These are phyloP conservation scores for Aspergillus uvarum DNA, from an alignment of 2,329 filamentous ascomycete species.

Conservation along the genomic window DNA sequence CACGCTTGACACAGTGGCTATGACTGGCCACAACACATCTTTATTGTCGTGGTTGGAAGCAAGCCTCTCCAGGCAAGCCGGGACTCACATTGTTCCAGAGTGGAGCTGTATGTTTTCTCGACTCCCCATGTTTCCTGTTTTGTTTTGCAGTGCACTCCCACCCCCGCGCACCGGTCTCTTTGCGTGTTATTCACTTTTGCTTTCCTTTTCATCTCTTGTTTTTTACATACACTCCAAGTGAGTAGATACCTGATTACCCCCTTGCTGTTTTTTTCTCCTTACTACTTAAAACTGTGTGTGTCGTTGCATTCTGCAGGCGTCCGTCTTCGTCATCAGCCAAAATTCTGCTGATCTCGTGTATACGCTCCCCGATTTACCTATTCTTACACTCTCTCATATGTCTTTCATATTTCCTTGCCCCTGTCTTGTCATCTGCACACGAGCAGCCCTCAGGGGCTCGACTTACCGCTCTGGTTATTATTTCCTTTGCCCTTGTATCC, in stretches of 20 bases:
- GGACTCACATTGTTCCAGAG: background rate
- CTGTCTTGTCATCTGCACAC: conserved; percentile 5
- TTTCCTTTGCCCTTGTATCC: conserved; percentile 16
- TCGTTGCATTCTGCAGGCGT: conserved; percentile 42
- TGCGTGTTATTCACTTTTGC: background rate
- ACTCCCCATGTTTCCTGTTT: background rate
- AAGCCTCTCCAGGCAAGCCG: background rate
- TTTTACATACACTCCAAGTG: conserved; percentile 27
- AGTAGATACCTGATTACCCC: conserved; percentile 25
- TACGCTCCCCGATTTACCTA: conserved; percentile 26
- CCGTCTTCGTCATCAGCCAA: conserved; percentile 34
- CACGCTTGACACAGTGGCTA: conserved; percentile 4
- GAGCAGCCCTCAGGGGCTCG: conserved; percentile 17
- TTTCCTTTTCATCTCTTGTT: conserved; percentile 6
- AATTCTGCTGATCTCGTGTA: conserved; percentile 33
- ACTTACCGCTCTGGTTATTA: conserved; percentile 16
- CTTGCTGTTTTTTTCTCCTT: conserved; percentile 22
- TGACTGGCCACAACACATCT: background rate
- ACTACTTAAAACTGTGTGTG: conserved; percentile 23
- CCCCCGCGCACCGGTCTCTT: background rate
- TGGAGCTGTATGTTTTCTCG: conserved; percentile 1
- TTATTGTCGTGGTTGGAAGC: background rate
- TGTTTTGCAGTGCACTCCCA: background rate
- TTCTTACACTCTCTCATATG: conserved; percentile 20
- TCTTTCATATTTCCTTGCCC: conserved; percentile 13